These are phyloP conservation scores for Zangia roseola DNA, from an alignment of 768 basidiomycete genomes.

Conservation along the genomic window DNA sequence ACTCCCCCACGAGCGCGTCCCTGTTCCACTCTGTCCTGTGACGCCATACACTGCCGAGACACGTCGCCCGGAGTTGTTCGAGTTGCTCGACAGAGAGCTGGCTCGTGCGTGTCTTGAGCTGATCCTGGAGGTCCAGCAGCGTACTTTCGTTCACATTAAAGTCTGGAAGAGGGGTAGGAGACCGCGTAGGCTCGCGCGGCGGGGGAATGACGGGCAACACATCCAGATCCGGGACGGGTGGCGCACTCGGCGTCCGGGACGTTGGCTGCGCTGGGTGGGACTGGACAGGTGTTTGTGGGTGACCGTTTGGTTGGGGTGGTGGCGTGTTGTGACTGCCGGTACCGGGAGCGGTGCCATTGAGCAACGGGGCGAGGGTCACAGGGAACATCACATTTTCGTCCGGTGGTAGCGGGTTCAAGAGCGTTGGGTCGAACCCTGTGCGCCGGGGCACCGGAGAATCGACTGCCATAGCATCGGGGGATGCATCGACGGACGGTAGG, in stretches of 20 bases:
- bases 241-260: constrained; percentile 7
- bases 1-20: constrained; percentile 56
- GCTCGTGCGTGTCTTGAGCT: constrained; percentile 54
- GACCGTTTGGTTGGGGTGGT: constrained; percentile 11
- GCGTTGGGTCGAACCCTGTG: constrained; percentile 48
- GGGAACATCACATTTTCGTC: constrained; percentile 26
- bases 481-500: not conserved
- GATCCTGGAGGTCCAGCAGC: constrained; percentile 47
- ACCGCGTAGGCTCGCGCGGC: constrained; percentile 47
- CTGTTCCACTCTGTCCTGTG: constrained; percentile 84
- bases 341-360: constrained; percentile 21
- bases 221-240: constrained; percentile 14
- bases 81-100: constrained; percentile 81
- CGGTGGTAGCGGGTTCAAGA: constrained; percentile 52
- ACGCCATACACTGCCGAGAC: constrained; percentile 80
- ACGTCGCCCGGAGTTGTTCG: constrained; percentile 88
- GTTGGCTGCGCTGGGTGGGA: not conserved
- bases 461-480: constrained; percentile 35
- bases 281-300: constrained; percentile 10
- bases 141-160: constrained; percentile 62
- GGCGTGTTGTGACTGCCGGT: constrained; percentile 1
- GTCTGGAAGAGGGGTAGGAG: constrained; percentile 72
- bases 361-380: constrained; percentile 22
- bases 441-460: constrained; percentile 35
- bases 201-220: constrained; percentile 21